Evolutionary conservation across 2,329 filamentous ascomycete genomes (phyloP).

Genomic region (Aspergillus aculeatus): DNA sequence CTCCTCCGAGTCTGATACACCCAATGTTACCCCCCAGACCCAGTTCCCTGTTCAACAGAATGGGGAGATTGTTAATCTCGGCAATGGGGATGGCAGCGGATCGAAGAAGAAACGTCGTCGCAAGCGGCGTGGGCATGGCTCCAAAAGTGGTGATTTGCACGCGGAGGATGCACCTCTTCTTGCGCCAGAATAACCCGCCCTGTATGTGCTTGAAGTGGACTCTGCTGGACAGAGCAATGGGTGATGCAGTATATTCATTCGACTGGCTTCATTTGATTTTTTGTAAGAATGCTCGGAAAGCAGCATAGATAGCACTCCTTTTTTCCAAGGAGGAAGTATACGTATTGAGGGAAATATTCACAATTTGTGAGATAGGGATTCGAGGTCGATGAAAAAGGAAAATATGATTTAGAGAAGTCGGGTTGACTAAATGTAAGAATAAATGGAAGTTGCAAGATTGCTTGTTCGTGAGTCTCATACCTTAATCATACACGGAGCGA

Average conservation of each 20-base stretch:
- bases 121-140: conserved; percentile 18
- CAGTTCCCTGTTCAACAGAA: conserved; percentile 16
- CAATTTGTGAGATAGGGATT: neutral
- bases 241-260: neutral
- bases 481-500: too few relatives aligned
- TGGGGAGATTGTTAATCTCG: conserved; percentile 15
- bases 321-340: neutral
- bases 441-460: neutral
- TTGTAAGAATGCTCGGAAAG: neutral
- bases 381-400: neutral
- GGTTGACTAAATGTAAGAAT: neutral
- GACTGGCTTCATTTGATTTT: neutral
- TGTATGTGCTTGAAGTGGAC: neutral
- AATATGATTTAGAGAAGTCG: neutral
- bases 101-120: conserved; percentile 29
- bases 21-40: neutral
- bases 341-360: neutral
- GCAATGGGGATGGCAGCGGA: conserved; percentile 6
- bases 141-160: conserved; percentile 9
- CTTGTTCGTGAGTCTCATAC: neutral
- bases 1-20: conserved; percentile 41
- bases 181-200: conserved; percentile 3
- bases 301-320: neutral
- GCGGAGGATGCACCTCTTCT: conserved; percentile 19
- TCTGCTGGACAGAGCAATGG: conserved; percentile 22